These are phyloP conservation scores for Clonostachys rhizophaga DNA, from an alignment of 2,329 filamentous ascomycete genomes.

Conservation along the genomic window DNA sequence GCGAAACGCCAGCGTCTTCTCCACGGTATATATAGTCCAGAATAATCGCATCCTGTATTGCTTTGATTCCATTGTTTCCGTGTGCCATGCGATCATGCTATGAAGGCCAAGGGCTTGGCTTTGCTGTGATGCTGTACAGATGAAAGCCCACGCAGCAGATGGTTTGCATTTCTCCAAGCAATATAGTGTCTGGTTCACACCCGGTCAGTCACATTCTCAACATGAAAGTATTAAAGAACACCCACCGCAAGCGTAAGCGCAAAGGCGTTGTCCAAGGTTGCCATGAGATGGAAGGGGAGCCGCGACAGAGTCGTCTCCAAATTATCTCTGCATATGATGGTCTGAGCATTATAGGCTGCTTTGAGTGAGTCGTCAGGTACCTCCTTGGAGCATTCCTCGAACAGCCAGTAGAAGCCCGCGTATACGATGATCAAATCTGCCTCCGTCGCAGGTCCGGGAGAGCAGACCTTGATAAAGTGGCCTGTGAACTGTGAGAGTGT, in stretches of 20 bases:
- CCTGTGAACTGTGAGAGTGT: neutral
- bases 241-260: slow-evolving; percentile 1
- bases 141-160: neutral
- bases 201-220: neutral
- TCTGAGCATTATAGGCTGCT: slow-evolving; percentile 4
- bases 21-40: slow-evolving; percentile 14
- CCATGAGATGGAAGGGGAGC: slow-evolving; percentile 9
- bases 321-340: slow-evolving; percentile 8
- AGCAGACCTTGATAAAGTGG: slow-evolving; percentile 5
- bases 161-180: neutral
- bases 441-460: slow-evolving; percentile 6
- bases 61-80: neutral
- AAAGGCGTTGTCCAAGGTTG: slow-evolving; percentile 5
- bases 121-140: neutral
- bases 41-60: slow-evolving; percentile 7
- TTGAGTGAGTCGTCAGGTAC: slow-evolving; percentile 1
- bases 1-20: slow-evolving; percentile 15
- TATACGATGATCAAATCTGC: slow-evolving; percentile 11
- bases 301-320: slow-evolving; percentile 11
- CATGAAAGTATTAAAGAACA: neutral
- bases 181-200: neutral
- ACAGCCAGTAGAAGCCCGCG: slow-evolving; percentile 10
- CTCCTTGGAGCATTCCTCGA: slow-evolving; percentile 7
- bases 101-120: neutral
- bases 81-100: slow-evolving; percentile 2